Conservation (phyloP, 371 early-diverging fungal genomes). For the Rhizopus stolonifer region DNA sequence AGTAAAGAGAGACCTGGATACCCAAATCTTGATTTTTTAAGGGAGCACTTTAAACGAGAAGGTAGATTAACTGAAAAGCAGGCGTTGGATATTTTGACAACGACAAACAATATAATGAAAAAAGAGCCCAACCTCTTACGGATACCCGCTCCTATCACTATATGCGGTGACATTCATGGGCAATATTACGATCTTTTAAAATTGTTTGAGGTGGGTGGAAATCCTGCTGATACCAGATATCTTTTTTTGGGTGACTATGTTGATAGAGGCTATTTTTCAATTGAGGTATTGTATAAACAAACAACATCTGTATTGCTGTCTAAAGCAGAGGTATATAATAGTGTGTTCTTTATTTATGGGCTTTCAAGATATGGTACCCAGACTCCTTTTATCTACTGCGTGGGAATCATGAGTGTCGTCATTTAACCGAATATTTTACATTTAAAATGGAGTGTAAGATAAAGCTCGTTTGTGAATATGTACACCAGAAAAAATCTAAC, state of each 20-base stretch:
- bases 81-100: slow-evolving; percentile 79
- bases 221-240: slow-evolving; percentile 82
- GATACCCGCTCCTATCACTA: slow-evolving; percentile 88
- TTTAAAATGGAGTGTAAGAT: slow-evolving; percentile 95
- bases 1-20: slow-evolving; percentile 67
- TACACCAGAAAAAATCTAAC: background rate
- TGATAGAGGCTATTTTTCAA: slow-evolving; percentile 91
- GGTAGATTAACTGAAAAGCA: slow-evolving; percentile 92
- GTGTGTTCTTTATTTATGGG: slow-evolving; percentile 91
- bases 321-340: slow-evolving; percentile 24
- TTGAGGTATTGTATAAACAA: too few relatives aligned
- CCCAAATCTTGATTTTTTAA: slow-evolving; percentile 81
- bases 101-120: slow-evolving; percentile 71
- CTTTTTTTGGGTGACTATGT: slow-evolving; percentile 98
- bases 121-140: slow-evolving; percentile 83
- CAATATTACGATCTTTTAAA: slow-evolving; percentile 98
- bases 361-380: slow-evolving; percentile 92
- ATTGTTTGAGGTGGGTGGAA: slow-evolving; percentile 94
- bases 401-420: slow-evolving; percentile 98
- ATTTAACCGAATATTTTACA: slow-evolving; percentile 97
- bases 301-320: background rate
- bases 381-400: slow-evolving; percentile 88
- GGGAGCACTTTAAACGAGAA: slow-evolving; percentile 86
- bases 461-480: too few relatives aligned
- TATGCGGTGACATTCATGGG: slow-evolving; percentile 99